Evolutionary conservation across 75 land plant genomes (phyloP).

Genomic region (Pinus taeda): DNA sequence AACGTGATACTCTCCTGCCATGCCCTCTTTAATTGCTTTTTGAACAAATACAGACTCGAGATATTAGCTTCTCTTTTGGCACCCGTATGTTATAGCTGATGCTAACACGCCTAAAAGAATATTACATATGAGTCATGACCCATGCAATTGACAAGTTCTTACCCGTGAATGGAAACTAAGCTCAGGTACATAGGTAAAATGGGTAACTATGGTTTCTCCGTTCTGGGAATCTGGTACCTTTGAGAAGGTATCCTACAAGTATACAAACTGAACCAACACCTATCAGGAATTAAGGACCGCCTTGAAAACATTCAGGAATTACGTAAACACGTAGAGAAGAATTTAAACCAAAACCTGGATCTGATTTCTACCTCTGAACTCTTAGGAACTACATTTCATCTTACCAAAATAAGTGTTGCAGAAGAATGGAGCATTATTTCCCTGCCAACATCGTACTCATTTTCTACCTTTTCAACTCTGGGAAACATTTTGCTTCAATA

Average conservation of each 20-base stretch:
- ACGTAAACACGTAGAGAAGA: too few relatives aligned
- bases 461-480: not conserved
- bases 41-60: not conserved
- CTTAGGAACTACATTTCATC: not conserved
- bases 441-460: not conserved
- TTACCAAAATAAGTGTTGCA: not conserved
- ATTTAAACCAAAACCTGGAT: not conserved
- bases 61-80: not conserved
- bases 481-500: not conserved
- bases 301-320: not conserved
- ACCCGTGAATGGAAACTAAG: not conserved
- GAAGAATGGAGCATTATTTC: not conserved
- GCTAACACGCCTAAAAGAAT: not conserved
- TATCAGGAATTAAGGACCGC: too few relatives aligned
- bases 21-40: not conserved
- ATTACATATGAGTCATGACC: not conserved
- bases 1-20: not conserved
- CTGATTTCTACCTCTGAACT: not conserved
- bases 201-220: not conserved
- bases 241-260: not conserved
- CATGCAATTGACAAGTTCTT: not conserved
- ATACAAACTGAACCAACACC: too few relatives aligned
- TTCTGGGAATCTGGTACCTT: not conserved
- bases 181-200: not conserved
- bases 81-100: not conserved